Base-by-base conservation (phyloP, 768 basidiomycete genomes). In the Hericium alpestre region DNA sequence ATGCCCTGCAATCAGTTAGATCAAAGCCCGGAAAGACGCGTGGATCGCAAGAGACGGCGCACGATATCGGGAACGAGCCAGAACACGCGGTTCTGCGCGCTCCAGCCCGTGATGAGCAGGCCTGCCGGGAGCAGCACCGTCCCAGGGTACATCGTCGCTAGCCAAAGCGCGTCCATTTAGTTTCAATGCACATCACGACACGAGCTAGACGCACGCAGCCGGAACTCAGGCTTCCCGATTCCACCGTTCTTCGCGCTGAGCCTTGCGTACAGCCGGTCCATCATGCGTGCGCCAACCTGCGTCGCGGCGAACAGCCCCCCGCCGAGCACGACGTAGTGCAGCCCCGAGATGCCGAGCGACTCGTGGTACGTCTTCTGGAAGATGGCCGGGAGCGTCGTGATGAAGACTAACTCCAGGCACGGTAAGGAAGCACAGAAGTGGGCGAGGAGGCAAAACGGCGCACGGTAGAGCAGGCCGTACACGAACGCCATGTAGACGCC, bases 21-120 rank as follows among this genome's bases (percentile, higher is more conserved):
- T 12, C 52, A 2, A 16, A 27, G 20, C 12, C 2, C 22, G 23
- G n/a, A 18, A 11, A 7, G 8, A 32, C 1, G 32, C 32, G 8
- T 32, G 1, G 32, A 9, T 32, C 15, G 51, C 13, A 39, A n/a
- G 38, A 49, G 46, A 53, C 25, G 3, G 64, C 79, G 59, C 60
- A 84, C 86, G 23, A 89, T 74, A 60, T 88, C 85, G 2, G 81
- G 77, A 0, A 72, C 82, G 51, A 90, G 81, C 90, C 90, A 93
- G 58, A 80, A 81, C 0, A 83, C 66, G 12, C 71, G 65, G 0
- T 72, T 62, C 61, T 86, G 70, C 4, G 83, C 82, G 0, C 79
- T 72, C 87, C 89, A 92, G 1, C 90, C 89, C 6, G 80, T 67
- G 6, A 91, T 72, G 20, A 92, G 68, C 12, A 90, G 69, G 0